Evolutionary conservation across 257 asterid species (phyloP), one percentile per base, ranked within the genome.

Genomic region (Solanum medicagineum): DNA sequence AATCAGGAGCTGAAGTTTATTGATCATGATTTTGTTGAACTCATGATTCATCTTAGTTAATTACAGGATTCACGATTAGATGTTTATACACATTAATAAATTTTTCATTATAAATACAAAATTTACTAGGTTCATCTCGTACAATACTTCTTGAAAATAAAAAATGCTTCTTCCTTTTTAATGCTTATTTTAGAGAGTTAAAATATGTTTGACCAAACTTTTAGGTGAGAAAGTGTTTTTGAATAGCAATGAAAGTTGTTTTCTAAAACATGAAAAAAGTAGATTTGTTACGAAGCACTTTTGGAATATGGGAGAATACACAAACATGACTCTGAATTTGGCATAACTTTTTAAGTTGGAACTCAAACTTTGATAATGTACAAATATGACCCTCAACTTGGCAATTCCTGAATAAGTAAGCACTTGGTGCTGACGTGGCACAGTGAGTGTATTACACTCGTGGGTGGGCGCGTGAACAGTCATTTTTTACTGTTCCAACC

Each of bases 41-140:
- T 3, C 4, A 16, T 2, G 10, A 3, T 0, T 2, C 3, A 0
- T 29, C 2, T 29, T 29, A 29, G 3, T 29, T 29, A 29, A 29
- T 29, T 29, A 29, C 32, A 29, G 3, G 8, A n/a, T 9, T 68
- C 2, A 1, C 22, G 15, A 68, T 19, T 56, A 56, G 5, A 19
- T 29, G 7, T 29, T 29, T 29, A 66, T 66, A 68, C 3, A 54
- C 15, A 54, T 32, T 68, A 5, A 32, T 68, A 47, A 32, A 68
- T 8, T 36, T 68, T 10, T 10, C 8, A 8, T 8, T 16, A 11
- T 5, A 68, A 17, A 36, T 32, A 16, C 0, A 68, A 32, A 36
- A 36, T 4, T 17, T 66, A 29, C 4, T 15, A 15, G 47, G 47
- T 29, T 15, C 13, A 13, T 8, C 13, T 2, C 29, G 1, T 26